Evolutionary conservation across 1,139 yeast species (phyloP).

Genomic region (Protomyces inundatus): DNA sequence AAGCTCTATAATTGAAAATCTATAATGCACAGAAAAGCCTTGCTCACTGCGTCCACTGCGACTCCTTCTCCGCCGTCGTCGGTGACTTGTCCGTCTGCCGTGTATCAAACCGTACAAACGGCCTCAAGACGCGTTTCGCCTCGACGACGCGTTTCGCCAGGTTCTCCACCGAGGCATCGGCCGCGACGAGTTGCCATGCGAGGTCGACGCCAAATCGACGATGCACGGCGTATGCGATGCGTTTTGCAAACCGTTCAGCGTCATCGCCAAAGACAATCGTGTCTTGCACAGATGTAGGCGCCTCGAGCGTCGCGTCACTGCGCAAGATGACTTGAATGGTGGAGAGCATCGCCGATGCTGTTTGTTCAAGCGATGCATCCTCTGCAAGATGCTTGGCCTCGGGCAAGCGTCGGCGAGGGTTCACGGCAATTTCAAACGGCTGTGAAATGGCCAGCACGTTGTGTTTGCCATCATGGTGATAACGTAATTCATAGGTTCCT

Average conservation of each 20-base stretch:
- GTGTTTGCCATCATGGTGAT: conserved; percentile 65
- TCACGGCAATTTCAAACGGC: conserved; percentile 58
- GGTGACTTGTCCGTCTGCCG: background rate
- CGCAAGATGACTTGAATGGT: conserved; percentile 1
- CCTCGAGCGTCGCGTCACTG: background rate
- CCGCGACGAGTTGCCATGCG: conserved; percentile 17
- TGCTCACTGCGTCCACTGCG: background rate
- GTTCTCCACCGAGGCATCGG: conserved; percentile 15
- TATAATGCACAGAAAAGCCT: background rate
- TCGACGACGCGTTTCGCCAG: conserved; percentile 4
- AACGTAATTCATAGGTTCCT: conserved; percentile 72
- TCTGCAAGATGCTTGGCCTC: background rate
- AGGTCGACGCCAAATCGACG: conserved; percentile 12
- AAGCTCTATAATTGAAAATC: too few relatives aligned
- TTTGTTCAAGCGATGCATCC: background rate
- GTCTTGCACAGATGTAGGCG: conserved; percentile 2
- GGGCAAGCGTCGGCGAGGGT: background rate
- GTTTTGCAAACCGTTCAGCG: conserved; percentile 9
- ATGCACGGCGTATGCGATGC: conserved; percentile 20
- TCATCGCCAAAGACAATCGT: conserved; percentile 16
- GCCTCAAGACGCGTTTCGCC: conserved; percentile 7
- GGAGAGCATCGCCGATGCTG: conserved; percentile 3
- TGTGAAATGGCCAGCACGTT: conserved; percentile 62
- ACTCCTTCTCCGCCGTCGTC: background rate
- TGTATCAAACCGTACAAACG: conserved; percentile 8